These are phyloP conservation scores for Aspergillus viridinutans DNA, from an alignment of 2,329 filamentous ascomycete species.

Conservation along the genomic window DNA sequence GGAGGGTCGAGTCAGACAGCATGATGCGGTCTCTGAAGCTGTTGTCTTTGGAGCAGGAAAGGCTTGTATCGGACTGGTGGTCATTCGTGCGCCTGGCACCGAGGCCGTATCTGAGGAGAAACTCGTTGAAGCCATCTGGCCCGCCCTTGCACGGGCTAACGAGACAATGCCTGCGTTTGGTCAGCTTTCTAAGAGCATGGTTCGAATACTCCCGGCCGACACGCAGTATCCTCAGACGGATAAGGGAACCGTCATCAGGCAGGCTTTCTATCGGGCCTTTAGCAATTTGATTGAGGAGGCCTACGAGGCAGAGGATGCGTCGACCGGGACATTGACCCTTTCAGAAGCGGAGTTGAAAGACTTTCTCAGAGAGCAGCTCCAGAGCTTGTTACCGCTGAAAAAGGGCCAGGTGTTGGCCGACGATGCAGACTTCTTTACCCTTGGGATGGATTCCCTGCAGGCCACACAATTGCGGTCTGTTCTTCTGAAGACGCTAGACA, in stretches of 20 bases:
- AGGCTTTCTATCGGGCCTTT: conserved; percentile 48
- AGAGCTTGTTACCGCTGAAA: conserved; percentile 19
- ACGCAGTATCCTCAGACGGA: conserved; percentile 50
- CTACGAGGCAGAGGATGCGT: conserved; percentile 31
- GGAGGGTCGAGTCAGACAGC: conserved; percentile 53
- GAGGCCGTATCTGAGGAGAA: conserved; percentile 41
- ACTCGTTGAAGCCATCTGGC: conserved; percentile 48
- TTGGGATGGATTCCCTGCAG: conserved; percentile 57
- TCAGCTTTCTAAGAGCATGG: conserved; percentile 50
- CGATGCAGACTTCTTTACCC: conserved; percentile 55
- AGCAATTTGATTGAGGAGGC: conserved; percentile 42
- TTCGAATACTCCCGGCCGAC: conserved; percentile 46
- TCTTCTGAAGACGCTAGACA: conserved; percentile 49
- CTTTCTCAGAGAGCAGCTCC: conserved; percentile 33
- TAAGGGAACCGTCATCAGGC: conserved; percentile 54
- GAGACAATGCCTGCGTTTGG: conserved; percentile 49
- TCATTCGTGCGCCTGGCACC: conserved; percentile 49
- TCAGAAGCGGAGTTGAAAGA: conserved; percentile 27
- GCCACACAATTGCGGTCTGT: conserved; percentile 52
- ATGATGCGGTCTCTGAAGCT: conserved; percentile 52
- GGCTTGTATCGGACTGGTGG: conserved; percentile 50
- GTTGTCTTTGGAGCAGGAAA: conserved; percentile 55
- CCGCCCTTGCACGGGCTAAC: conserved; percentile 51
- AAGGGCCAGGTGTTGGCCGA: conserved; percentile 18
- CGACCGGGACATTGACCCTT: conserved; percentile 19